phyloP scores from a whole-genome alignment of 2,329 filamentous ascomycete genomes.

The Aspergillus neotritici region DNA sequence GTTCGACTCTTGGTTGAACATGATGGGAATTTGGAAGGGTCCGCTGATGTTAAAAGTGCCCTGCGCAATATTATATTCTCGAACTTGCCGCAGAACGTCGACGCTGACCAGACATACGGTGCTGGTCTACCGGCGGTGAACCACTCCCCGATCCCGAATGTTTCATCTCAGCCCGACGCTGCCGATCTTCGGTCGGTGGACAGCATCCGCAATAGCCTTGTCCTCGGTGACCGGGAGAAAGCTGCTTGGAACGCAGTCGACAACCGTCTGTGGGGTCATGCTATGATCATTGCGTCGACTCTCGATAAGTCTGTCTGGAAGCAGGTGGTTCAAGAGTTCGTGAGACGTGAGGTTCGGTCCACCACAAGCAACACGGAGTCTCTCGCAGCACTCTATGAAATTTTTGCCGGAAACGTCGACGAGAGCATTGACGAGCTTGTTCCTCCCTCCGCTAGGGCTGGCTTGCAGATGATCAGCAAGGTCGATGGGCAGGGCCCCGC shows the following conservation, averaged over 20 bases:
- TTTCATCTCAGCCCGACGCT: slow-evolving; percentile 54
- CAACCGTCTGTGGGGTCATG: slow-evolving; percentile 91
- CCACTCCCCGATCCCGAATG: slow-evolving; percentile 33
- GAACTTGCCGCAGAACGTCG: slow-evolving; percentile 34
- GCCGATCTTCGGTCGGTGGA: slow-evolving; percentile 65
- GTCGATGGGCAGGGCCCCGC: slow-evolving; percentile 55
- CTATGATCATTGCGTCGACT: slow-evolving; percentile 82
- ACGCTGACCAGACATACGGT: slow-evolving; percentile 22
- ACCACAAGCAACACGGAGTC: slow-evolving; percentile 75
- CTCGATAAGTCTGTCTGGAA: slow-evolving; percentile 72
- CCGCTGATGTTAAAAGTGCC: slow-evolving; percentile 63
- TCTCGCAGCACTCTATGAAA: slow-evolving; percentile 83
- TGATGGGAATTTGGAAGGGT: slow-evolving; percentile 76
- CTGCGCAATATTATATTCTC: slow-evolving; percentile 71
- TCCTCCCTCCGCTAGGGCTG: slow-evolving; percentile 82
- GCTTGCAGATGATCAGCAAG: slow-evolving; percentile 82
- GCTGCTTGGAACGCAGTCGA: slow-evolving; percentile 93
- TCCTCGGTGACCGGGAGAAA: slow-evolving; percentile 78
- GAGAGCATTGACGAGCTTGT: slow-evolving; percentile 96
- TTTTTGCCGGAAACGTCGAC: slow-evolving; percentile 88
- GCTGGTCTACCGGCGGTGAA: slow-evolving; percentile 24
- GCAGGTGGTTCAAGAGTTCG: slow-evolving; percentile 90
- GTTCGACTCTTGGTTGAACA: slow-evolving; percentile 75
- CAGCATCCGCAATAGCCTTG: slow-evolving; percentile 64
- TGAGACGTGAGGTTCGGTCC: slow-evolving; percentile 87